Base-by-base conservation (phyloP, 441 rosid species). In the Populus hybrid region DNA sequence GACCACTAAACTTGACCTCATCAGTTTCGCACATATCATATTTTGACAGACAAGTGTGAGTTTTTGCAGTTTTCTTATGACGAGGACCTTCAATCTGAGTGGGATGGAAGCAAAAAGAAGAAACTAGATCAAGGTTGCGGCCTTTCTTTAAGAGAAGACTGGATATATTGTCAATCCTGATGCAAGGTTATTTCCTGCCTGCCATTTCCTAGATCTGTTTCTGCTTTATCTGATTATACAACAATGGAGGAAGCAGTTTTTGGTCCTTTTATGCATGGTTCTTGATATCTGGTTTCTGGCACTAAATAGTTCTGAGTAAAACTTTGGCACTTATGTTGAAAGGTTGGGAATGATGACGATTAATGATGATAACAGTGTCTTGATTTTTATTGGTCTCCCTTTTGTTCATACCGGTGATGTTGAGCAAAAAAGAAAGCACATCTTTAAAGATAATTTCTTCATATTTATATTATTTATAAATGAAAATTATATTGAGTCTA, bases 61-160 rank as follows among this genome's bases (percentile, higher is more conserved):
- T 72, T 72, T 68, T 66, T 68, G 46, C 87, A 88, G 90, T 83
- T 87, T 84, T 83, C 81, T 34, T 81, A 85, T 72, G 72, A 79
- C 42, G 78, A 83, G 53, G 77, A 78, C 69, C 82, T 81, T 21
- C 81, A 85, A 32, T 65, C 69, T 35, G 77, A 82, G 24, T 88
- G 88, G 88, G 85, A 77, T 82, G 74, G 78, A 75, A 67, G 84
- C 85, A 57, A 84, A 88, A 73, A 80, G 82, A 64, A 82, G 34
- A 68, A 87, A 87, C 83, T 83, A 87, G 80, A 82, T 82, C 76
- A 86, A 84, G 82, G 86, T 84, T 73, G 85, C 77, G 10, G 69
- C 74, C 14, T 84, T 84, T 24, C 77, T 86, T 26, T 69, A 81
- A 71, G 86, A 81, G 42, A 86, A 75, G 72, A 84, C 86, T 16